Percentiles rank a stretch among this genome's conserved stretches.
Conservation (phyloP, 1,284 basidiomycete genomes). For the Mycosarcoma maydis region DNA sequence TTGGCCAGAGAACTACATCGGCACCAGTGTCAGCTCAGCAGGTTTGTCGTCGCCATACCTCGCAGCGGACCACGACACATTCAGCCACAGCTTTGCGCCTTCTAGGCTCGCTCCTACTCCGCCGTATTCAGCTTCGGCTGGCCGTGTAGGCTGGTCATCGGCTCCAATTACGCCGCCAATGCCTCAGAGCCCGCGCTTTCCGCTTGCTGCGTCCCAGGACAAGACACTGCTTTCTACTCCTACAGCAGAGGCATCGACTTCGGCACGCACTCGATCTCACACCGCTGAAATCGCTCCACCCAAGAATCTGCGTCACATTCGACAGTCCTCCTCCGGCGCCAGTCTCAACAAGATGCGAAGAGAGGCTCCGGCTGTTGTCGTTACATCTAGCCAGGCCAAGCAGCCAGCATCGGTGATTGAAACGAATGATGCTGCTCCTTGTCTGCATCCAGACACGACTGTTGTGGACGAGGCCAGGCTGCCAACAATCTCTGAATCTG, state of each 20-base stretch:
- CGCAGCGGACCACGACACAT: conserved; percentile 16
- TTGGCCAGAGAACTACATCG: conserved; percentile 42
- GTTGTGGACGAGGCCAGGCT: conserved; percentile 10
- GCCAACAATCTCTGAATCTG: conserved; percentile 4
- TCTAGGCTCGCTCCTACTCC: conserved; percentile 28
- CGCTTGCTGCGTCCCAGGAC: conserved; percentile 1
- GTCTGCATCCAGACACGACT: neutral
- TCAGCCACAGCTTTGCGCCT: conserved; percentile 23
- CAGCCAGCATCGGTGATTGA: neutral
- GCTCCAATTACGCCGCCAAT: conserved; percentile 18
- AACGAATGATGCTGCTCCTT: neutral
- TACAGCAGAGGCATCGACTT: neutral
- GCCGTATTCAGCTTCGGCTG: conserved; percentile 12
- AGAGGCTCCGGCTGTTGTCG: conserved; percentile 15
- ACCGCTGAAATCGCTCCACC: conserved; percentile 22
- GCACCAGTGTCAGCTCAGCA: conserved; percentile 30
- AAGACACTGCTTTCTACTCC: conserved; percentile 24
- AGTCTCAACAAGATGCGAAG: conserved; percentile 15
- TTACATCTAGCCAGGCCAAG: neutral
- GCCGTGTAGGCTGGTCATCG: conserved; percentile 15
- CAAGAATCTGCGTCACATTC: conserved; percentile 37
- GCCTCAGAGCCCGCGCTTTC: conserved; percentile 9
- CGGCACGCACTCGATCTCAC: conserved; percentile 18
- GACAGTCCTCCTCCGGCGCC: conserved; percentile 25
- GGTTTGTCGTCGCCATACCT: conserved; percentile 32